Conservation (phyloP, 2,329 filamentous ascomycete genomes). For the Colletotrichum theobromicola region DNA sequence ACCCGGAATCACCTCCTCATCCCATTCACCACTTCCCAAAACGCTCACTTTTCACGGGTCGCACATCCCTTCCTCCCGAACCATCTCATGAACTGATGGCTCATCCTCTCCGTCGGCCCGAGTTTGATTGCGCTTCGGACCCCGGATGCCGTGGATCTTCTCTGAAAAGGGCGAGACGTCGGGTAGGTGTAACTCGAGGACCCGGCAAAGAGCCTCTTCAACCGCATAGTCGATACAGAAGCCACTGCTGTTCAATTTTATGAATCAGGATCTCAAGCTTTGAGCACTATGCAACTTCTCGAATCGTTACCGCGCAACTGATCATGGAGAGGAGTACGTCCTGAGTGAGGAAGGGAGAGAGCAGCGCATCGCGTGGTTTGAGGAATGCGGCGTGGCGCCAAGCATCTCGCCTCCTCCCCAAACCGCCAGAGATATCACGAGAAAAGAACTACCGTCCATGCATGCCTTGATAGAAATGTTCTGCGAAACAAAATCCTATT, state of each 20-base stretch:
- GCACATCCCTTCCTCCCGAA: background rate
- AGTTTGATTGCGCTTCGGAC: background rate
- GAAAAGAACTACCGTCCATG: background rate
- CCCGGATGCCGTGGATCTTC: background rate
- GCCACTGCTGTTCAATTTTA: background rate
- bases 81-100: background rate
- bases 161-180: background rate
- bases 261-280: background rate
- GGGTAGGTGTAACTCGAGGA: background rate
- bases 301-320: background rate
- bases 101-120: background rate
- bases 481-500: background rate
- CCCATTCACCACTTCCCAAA: background rate
- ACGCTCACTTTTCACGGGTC: background rate
- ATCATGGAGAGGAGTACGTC: background rate
- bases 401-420: background rate
- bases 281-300: background rate
- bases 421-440: background rate
- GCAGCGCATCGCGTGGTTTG: background rate
- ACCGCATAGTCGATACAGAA: background rate
- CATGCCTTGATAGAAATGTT: background rate
- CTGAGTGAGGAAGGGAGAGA: background rate
- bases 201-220: conserved; percentile 12
- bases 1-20: background rate
- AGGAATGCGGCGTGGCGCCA: background rate